phyloP scores from a whole-genome alignment of 164 flowering plant species.

The grape (Vitis vinifera) region DNA sequence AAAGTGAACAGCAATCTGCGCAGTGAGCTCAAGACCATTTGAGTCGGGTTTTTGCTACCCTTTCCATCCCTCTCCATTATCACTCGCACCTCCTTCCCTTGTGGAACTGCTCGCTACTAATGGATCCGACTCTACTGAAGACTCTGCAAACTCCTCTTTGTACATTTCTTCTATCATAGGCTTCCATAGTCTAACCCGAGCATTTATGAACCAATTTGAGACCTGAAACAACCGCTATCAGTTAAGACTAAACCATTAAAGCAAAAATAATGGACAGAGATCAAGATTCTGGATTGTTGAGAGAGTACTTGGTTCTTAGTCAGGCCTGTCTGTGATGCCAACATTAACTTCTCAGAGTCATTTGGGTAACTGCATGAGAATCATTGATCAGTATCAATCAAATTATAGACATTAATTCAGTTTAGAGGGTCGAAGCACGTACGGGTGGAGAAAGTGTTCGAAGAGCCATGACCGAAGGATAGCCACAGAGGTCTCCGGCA shows the following conservation, averaged over 20 bases:
- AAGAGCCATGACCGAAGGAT: conserved; percentile 91
- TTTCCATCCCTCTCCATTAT: conserved; percentile 25
- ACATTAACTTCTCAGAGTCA: conserved; percentile 78
- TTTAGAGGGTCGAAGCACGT: conserved; percentile 19
- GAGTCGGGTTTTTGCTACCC: too few relatives aligned
- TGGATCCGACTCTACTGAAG: conserved; percentile 49
- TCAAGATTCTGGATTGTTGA: neutral
- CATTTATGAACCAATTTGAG: conserved; percentile 92
- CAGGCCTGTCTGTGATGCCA: conserved; percentile 87
- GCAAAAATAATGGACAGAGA: neutral
- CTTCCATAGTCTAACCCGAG: conserved; percentile 86
- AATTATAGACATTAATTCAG: neutral
- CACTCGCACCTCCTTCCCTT: conserved; percentile 29
- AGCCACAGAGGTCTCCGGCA: conserved; percentile 83
- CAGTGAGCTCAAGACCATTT: too few relatives aligned
- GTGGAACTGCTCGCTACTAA: conserved; percentile 24
- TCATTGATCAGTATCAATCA: neutral
- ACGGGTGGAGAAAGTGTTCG: conserved; percentile 95
- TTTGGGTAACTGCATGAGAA: conserved; percentile 66
- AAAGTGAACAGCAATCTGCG: too few relatives aligned
- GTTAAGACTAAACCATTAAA: neutral
- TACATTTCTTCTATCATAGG: conserved; percentile 95
- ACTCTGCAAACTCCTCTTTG: conserved; percentile 73
- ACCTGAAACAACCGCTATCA: conserved; percentile 42
- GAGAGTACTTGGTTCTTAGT: conserved; percentile 75